phyloP scores from a whole-genome alignment of 768 basidiomycete genomes.

The Lactarius hatsudake region DNA sequence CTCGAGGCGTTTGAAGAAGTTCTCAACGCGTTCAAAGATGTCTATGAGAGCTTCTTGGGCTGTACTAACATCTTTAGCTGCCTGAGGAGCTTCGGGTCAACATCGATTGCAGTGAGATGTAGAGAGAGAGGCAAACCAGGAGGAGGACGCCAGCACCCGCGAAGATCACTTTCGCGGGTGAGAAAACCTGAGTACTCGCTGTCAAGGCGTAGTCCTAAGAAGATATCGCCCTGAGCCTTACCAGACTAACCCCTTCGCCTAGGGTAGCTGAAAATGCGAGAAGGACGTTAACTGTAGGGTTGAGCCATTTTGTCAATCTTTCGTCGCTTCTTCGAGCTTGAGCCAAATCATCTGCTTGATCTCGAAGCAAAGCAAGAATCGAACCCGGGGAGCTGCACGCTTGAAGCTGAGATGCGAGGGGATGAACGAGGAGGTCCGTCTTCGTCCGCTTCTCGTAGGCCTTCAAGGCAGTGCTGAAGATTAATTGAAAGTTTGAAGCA shows the following conservation, averaged over 20 bases:
- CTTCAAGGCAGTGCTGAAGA: constrained; percentile 6
- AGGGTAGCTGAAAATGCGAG: constrained; percentile 2
- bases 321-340: background rate
- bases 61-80: background rate
- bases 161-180: constrained; percentile 3
- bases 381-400: background rate
- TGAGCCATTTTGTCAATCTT: background rate
- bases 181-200: background rate
- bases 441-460: background rate
- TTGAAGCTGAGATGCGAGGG: constrained; percentile 1
- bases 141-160: background rate
- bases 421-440: constrained; percentile 1
- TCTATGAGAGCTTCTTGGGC: background rate
- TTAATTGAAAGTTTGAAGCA: background rate
- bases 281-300: background rate
- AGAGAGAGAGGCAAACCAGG: background rate
- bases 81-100: background rate
- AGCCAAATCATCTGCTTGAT: background rate
- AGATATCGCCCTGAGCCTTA: background rate
- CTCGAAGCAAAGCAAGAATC: background rate
- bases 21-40: background rate
- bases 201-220: background rate
- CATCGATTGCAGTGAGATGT: background rate
- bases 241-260: constrained; percentile 1
- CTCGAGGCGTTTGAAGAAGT: background rate